phyloP scores from a whole-genome alignment of 2,329 filamentous ascomycete genomes.

The Colletotrichum lupini region DNA sequence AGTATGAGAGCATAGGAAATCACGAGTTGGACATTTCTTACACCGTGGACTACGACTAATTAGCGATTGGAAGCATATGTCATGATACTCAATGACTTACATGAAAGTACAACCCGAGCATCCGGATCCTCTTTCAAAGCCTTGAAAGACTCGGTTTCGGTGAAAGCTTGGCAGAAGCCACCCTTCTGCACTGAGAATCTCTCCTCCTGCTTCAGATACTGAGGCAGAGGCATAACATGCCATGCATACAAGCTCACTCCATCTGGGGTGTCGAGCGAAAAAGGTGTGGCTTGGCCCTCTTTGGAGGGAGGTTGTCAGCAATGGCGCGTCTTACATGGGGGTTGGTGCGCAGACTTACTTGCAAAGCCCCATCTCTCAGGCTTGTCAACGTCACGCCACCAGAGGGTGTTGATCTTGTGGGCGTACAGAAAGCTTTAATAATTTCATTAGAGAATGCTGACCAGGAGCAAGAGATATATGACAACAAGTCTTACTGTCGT shows the following conservation, averaged over 20 bases:
- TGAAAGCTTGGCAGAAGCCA: conserved; percentile 65
- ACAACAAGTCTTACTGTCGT: conserved; percentile 73
- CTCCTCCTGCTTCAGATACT: conserved; percentile 79
- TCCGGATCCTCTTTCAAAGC: conserved; percentile 72
- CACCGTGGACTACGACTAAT: conserved; percentile 67
- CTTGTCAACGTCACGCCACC: conserved; percentile 78
- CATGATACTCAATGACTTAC: conserved; percentile 52
- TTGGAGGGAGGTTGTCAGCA: conserved; percentile 14
- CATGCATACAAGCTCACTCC: conserved; percentile 85
- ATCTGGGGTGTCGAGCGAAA: conserved; percentile 80
- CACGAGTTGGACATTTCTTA: conserved; percentile 52
- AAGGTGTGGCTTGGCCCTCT: conserved; percentile 92
- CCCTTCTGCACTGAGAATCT: conserved; percentile 64
- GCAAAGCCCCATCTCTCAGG: conserved; percentile 90
- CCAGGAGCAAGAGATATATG: not conserved
- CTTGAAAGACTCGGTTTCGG: conserved; percentile 66
- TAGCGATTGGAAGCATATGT: not conserved
- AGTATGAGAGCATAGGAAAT: conserved; percentile 30
- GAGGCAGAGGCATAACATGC: conserved; percentile 85
- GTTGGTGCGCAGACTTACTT: conserved; percentile 61
- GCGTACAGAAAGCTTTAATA: conserved; percentile 82
- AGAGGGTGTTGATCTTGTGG: conserved; percentile 79
- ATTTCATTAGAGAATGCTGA: not conserved
- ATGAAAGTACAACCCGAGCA: conserved; percentile 72
- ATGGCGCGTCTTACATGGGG: not conserved